Base-by-base conservation (phyloP, 208 protist genomes). In the Polymyxa betae region DNA sequence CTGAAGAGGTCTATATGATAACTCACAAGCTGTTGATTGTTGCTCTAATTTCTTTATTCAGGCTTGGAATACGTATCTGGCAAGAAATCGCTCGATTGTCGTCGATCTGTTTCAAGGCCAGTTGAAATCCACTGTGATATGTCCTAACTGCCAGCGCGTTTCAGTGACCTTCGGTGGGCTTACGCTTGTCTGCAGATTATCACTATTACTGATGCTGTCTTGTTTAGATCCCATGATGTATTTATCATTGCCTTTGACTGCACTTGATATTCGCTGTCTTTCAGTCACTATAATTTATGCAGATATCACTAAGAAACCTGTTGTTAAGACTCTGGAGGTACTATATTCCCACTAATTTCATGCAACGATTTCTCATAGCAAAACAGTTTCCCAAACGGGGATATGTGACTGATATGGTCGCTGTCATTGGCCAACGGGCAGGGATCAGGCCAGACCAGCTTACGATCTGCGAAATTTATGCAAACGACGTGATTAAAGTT, bases 121-220 rank as follows among this genome's bases (percentile, higher is more conserved):
- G 77, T 72, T 94, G 38, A 87, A 91, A 32, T 92, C 91, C 40
- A 92, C 77, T 77, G 72, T 94, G 24, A 46, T 90, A 1, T 95
- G 94, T 91, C 92, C 92, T 1, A 41, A 88, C 0, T 94, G 93
- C 44, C 49, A 89, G n/a, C 60, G 91, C 20, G 89, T 92, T 29
- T 93, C 88, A 43, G 89, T 94, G 12, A 93, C 90, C 44, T 95
- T 95, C 89, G 93, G 94, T 88, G 92, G 92, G 49, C 94, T 77
- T 91, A 12, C 54, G 60, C 40, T 87, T 32, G 49, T 32, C 20
- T 44, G 0, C 45, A 32, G 35, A 24, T 45, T 60, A 32, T 44
- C 0, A 10, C 54, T 90, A n/a, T 29, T 45, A 35, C 35, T 90
- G 24, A 52, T 5, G 32, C 44, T 90, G 12, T 60, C 5, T 35